phyloP scores from a whole-genome alignment of 1,139 yeast genomes.

The Trichomonascaceae sp. region DNA sequence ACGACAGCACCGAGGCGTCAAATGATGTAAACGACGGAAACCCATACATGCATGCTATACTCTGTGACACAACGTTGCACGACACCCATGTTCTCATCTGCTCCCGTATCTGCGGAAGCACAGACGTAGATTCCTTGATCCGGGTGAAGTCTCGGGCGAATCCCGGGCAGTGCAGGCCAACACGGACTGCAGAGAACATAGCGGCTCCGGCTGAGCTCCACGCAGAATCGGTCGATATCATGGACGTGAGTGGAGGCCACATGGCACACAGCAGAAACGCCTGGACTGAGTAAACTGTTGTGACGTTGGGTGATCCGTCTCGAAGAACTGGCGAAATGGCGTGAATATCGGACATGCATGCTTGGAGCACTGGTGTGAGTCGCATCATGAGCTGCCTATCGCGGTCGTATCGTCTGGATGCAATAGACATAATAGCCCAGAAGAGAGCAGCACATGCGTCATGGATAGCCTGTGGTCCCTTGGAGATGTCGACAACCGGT shows the following conservation, averaged over 20 bases:
- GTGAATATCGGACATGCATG: slow-evolving; percentile 60
- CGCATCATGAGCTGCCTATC: slow-evolving; percentile 33
- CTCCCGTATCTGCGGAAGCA: slow-evolving; percentile 43
- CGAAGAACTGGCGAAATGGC: slow-evolving; percentile 84
- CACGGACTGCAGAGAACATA: slow-evolving; percentile 77
- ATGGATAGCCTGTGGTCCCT: slow-evolving; percentile 74
- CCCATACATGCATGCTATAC: slow-evolving; percentile 85
- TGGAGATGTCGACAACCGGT: slow-evolving; percentile 71
- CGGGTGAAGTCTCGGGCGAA: slow-evolving; percentile 40
- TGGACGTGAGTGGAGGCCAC: slow-evolving; percentile 94
- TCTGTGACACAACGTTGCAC: slow-evolving; percentile 80
- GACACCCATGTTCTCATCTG: slow-evolving; percentile 87
- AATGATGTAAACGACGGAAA: slow-evolving; percentile 86
- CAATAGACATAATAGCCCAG: slow-evolving; percentile 86
- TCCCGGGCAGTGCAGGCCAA: slow-evolving; percentile 77
- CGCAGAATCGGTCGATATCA: slow-evolving; percentile 86
- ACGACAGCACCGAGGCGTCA: slow-evolving; percentile 55
- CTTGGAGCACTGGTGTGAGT: slow-evolving; percentile 58
- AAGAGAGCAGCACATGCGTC: slow-evolving; percentile 74
- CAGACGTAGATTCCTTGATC: slow-evolving; percentile 22
- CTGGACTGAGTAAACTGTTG: slow-evolving; percentile 91
- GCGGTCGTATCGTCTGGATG: slow-evolving; percentile 46
- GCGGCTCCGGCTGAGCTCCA: slow-evolving; percentile 95
- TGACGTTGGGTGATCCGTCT: slow-evolving; percentile 71
- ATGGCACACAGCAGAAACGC: slow-evolving; percentile 77